These are phyloP conservation scores for Puccinia hordei DNA, from an alignment of 1,284 basidiomycete genomes.

Conservation along the genomic window DNA sequence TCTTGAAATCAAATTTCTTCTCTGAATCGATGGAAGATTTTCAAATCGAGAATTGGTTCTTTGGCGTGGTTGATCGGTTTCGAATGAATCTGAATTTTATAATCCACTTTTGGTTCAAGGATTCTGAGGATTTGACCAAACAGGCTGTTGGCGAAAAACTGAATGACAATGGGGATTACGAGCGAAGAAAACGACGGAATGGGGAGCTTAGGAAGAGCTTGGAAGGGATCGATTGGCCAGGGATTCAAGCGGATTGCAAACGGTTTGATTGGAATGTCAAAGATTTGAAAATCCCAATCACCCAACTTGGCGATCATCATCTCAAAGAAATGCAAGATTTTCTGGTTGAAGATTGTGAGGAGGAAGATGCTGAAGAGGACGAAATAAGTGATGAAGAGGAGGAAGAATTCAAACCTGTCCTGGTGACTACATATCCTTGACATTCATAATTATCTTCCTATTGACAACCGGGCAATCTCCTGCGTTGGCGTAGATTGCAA, in stretches of 20 bases:
- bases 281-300: slow-evolving; percentile 1
- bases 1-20: slow-evolving; percentile 34
- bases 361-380: slow-evolving; percentile 29
- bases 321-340: background rate
- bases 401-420: slow-evolving; percentile 17
- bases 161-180: background rate
- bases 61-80: slow-evolving; percentile 20
- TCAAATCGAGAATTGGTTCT: slow-evolving; percentile 49
- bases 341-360: background rate
- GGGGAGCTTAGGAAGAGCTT: slow-evolving; percentile 10
- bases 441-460: too few relatives aligned
- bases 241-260: slow-evolving; percentile 22
- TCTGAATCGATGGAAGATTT: slow-evolving; percentile 40
- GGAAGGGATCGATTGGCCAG: slow-evolving; percentile 22
- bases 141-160: background rate
- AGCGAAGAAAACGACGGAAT: background rate
- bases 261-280: slow-evolving; percentile 50
- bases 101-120: background rate
- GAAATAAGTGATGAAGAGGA: slow-evolving; percentile 21
- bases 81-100: slow-evolving; percentile 19
- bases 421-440: slow-evolving; percentile 1
- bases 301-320: background rate
- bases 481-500: too few relatives aligned
- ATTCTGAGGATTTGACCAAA: background rate
- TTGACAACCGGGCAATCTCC: too few relatives aligned